Conservation (phyloP, 371 early-diverging fungal species). For the Lichtheimia ornata region DNA sequence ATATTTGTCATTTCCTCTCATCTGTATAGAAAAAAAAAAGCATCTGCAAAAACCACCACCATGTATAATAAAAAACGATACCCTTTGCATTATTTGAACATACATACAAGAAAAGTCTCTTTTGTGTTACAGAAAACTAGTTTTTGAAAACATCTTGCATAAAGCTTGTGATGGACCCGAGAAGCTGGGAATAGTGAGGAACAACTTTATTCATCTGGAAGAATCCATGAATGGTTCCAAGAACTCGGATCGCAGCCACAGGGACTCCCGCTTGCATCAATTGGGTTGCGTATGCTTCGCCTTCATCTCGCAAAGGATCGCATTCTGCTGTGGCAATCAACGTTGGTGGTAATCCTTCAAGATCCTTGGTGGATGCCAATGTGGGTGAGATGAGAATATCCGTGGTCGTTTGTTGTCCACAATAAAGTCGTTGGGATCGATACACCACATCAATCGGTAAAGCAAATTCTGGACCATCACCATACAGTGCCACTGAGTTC, state of each 20-base stretch:
- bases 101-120: no score
- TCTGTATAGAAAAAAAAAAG: slow-evolving; percentile 2
- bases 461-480: slow-evolving; percentile 11
- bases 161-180: neutral
- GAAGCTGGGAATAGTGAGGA: neutral
- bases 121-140: no score
- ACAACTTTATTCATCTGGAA: slow-evolving; percentile 4
- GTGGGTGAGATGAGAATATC: slow-evolving; percentile 14
- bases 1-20: neutral
- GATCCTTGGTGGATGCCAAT: slow-evolving; percentile 18
- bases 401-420: neutral
- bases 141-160: slow-evolving; percentile 2
- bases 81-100: neutral
- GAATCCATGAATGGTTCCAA: slow-evolving; percentile 13
- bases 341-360: slow-evolving; percentile 33
- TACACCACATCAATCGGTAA: slow-evolving; percentile 16
- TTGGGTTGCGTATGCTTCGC: slow-evolving; percentile 27
- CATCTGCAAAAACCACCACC: neutral
- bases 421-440: slow-evolving; percentile 20
- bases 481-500: slow-evolving; percentile 16
- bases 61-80: neutral
- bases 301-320: slow-evolving; percentile 37
- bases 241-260: slow-evolving; percentile 18
- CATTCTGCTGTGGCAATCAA: slow-evolving; percentile 32
- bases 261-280: slow-evolving; percentile 28